Conservation (phyloP, 2,329 filamentous ascomycete species). For the Coniochaeta sp. region DNA sequence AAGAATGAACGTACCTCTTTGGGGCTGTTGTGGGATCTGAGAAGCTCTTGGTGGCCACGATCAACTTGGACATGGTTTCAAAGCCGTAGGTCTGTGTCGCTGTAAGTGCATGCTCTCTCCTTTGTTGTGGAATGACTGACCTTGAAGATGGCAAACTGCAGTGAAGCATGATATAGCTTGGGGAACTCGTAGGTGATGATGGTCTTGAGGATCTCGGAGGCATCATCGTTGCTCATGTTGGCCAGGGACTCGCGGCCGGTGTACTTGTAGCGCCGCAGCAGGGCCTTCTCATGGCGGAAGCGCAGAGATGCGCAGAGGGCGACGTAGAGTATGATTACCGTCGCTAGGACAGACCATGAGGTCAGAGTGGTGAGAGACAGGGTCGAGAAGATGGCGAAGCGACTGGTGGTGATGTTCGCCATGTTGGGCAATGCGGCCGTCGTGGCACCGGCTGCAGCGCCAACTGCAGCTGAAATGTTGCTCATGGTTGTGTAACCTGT, state of each 20-base stretch:
- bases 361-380: not conserved
- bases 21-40: conserved; percentile 20
- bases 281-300: conserved; percentile 24
- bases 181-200: conserved; percentile 29
- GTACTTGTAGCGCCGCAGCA: conserved; percentile 23
- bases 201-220: conserved; percentile 34
- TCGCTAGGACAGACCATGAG: conserved; percentile 1
- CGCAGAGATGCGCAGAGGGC: conserved; percentile 27
- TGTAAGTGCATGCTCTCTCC: not conserved
- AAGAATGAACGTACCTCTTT: conserved; percentile 23
- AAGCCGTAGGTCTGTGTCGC: conserved; percentile 30
- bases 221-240: conserved; percentile 35
- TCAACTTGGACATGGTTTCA: conserved; percentile 27
- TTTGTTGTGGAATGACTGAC: conserved; percentile 11
- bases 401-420: not conserved
- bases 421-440: not conserved
- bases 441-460: not conserved
- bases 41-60: conserved; percentile 28
- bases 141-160: conserved; percentile 34
- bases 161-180: conserved; percentile 25
- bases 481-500: not conserved
- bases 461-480: not conserved
- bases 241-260: conserved; percentile 27
- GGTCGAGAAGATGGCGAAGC: not conserved
- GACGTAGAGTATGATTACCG: conserved; percentile 22